These are phyloP conservation scores for Colletotrichum acutatum DNA, from an alignment of 2,329 filamentous ascomycete species.

Conservation along the genomic window DNA sequence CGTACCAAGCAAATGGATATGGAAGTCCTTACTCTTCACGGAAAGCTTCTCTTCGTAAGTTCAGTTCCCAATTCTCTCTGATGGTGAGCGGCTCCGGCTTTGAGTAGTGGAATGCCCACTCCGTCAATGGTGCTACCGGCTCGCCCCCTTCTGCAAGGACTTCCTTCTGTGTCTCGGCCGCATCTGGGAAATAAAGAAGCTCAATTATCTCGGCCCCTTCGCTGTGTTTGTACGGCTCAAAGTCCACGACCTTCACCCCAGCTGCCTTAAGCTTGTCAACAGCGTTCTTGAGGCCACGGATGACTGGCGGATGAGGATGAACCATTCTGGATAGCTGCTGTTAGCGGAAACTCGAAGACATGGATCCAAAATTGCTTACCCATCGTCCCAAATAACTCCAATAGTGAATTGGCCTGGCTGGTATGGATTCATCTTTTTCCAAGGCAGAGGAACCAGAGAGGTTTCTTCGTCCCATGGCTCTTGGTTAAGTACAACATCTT, in stretches of 20 bases:
- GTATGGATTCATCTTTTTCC: constrained; percentile 43
- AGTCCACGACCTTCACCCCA: constrained; percentile 40
- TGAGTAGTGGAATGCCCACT: constrained; percentile 38
- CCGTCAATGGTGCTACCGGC: constrained; percentile 42
- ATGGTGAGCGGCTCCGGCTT: constrained; percentile 29
- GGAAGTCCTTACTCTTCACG: constrained; percentile 44
- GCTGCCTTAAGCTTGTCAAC: constrained; percentile 35
- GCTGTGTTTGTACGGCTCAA: constrained; percentile 38
- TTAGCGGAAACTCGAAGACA: neutral
- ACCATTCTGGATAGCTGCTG: constrained; percentile 21
- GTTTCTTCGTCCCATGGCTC: constrained; percentile 56
- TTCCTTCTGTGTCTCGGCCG: constrained; percentile 32
- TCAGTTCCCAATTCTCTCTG: constrained; percentile 39
- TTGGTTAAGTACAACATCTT: constrained; percentile 48
- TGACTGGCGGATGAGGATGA: constrained; percentile 41
- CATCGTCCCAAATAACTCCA: constrained; percentile 40
- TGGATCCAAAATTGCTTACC: constrained; percentile 17
- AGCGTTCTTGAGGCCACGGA: constrained; percentile 34
- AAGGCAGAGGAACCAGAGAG: constrained; percentile 51
- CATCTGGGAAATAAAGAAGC: constrained; percentile 42
- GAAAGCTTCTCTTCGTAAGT: constrained; percentile 36
- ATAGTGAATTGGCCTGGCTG: constrained; percentile 29
- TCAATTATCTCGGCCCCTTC: constrained; percentile 38
- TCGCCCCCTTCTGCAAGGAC: constrained; percentile 40
- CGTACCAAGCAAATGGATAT: constrained; percentile 51